Percentiles rank a stretch among this genome's conserved stretches.
These are phyloP conservation scores for Henckelia pumila DNA, from an alignment of 257 asterid species.

Conservation along the genomic window DNA sequence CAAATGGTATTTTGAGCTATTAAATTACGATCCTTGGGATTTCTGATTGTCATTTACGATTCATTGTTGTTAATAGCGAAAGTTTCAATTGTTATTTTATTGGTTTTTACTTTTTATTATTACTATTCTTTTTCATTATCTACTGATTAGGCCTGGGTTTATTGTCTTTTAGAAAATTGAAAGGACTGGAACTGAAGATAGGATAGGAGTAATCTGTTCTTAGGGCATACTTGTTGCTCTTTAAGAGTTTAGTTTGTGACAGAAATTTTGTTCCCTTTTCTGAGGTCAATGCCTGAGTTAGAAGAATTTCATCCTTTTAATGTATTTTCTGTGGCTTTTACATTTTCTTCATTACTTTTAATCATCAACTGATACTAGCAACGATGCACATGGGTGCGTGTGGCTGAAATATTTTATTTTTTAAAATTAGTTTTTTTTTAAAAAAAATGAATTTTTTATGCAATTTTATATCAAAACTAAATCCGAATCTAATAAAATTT, in stretches of 20 bases:
- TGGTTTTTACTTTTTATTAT: not conserved
- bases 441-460: too few species aligned
- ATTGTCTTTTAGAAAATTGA: not conserved
- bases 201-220: constrained; percentile 10
- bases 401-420: too few species aligned
- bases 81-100: not conserved
- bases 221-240: not conserved
- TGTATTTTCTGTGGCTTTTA: too few species aligned
- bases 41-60: not conserved
- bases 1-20: constrained; percentile 56
- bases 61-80: not conserved
- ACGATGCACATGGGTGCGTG: too few species aligned
- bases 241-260: not conserved
- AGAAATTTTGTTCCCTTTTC: not conserved
- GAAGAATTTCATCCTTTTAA: not conserved
- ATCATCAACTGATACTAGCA: not conserved
- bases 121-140: not conserved
- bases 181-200: not conserved
- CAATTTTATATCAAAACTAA: too few species aligned
- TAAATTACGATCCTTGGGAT: constrained; percentile 8
- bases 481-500: too few species aligned
- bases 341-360: not conserved
- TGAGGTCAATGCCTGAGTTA: not conserved
- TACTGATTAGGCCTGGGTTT: not conserved
- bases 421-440: too few species aligned